Evolutionary conservation across 768 basidiomycete species (phyloP), one percentile per base, ranked within the genome.

Genomic region (Cubamyces sp.): DNA sequence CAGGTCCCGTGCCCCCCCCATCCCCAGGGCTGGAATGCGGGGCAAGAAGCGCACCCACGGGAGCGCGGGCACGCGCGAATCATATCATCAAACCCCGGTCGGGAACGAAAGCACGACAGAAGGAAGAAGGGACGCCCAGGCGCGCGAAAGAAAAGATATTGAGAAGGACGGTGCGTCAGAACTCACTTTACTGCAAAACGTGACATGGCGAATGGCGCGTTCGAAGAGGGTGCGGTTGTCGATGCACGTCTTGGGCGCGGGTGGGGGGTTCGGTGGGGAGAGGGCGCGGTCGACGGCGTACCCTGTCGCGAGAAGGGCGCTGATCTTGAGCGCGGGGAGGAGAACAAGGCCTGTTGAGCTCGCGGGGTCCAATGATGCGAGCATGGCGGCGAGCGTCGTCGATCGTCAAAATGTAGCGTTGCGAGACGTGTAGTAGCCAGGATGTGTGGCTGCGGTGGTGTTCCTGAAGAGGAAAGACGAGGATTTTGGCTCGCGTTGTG

Each of bases 131-230:
- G 15, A 40, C 39, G 26, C 25, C 12, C 6, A 39, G 26, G 15
- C 16, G 42, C 1, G 28, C 16, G 30, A 28, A 15, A 34, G 49
- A 9, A 8, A 18, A 42, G 23, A 21, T 28, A 47, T 3, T 19
- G 16, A 49, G 19, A 25, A 3, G 26, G 7, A 18, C 3, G 9
- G 26, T 5, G 9, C 15, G 18, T 11, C 12, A 47, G 16, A 15
- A 58, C 68, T 45, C 15, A 71, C 70, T 64, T 71, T 71, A 61
- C 65, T 69, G 61, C 66, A 68, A 62, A 69, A 69, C 15, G 70
- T 71, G 45, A 71, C 63, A 66, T 66, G 62, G 28, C 63, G 66
- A 19, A 71, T 64, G 43, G 60, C 58, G 56, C 68, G 64, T 53
- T 71, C 70, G 60, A 71, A 71, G 12, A 71, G 57, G 18, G 68